Evolutionary conservation across 73 alveolate genomes (phyloP), one percentile per base, ranked within the genome.

Genomic region (Urostyla sp.): DNA sequence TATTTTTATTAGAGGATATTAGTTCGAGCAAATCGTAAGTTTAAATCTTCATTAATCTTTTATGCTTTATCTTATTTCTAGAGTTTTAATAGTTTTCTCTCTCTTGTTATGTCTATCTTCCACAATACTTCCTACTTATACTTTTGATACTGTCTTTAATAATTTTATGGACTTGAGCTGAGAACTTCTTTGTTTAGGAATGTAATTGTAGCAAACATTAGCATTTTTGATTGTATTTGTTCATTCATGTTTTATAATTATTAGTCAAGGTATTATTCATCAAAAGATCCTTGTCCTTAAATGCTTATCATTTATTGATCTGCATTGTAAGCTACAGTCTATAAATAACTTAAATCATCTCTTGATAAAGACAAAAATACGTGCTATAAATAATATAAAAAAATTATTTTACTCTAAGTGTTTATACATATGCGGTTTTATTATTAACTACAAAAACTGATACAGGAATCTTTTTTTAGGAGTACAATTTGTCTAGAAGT

Each of bases 281-380:
- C n/a, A n/a, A n/a, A n/a, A n/a, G n/a, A n/a, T n/a, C n/a, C n/a
- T n/a, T n/a, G n/a, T n/a, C n/a, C n/a, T n/a, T n/a, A n/a, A n/a
- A n/a, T n/a, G n/a, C n/a, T n/a, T n/a, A n/a, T n/a, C n/a, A n/a
- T n/a, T n/a, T n/a, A n/a, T n/a, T n/a, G n/a, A n/a, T n/a, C n/a
- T n/a, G n/a, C n/a, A n/a, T n/a, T n/a, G n/a, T n/a, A n/a, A n/a
- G n/a, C n/a, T n/a, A n/a, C n/a, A n/a, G n/a, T n/a, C n/a, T n/a
- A n/a, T n/a, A n/a, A n/a, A n/a, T 63, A 63, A 43, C 79, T 49
- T 27, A 69, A 24, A n/a, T 69, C 83, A 28, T 69, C 69, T 45
- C 27, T 44, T 27, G 44, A 52, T 7, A 69, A 18, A 37, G 72
- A 67, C 56, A 46, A 40, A 8, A 63, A 43, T 60, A 63, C 44